Evolutionary conservation across 495 filamentous ascomycete species (phyloP).

Genomic region (Talaromyces wortmannii): DNA sequence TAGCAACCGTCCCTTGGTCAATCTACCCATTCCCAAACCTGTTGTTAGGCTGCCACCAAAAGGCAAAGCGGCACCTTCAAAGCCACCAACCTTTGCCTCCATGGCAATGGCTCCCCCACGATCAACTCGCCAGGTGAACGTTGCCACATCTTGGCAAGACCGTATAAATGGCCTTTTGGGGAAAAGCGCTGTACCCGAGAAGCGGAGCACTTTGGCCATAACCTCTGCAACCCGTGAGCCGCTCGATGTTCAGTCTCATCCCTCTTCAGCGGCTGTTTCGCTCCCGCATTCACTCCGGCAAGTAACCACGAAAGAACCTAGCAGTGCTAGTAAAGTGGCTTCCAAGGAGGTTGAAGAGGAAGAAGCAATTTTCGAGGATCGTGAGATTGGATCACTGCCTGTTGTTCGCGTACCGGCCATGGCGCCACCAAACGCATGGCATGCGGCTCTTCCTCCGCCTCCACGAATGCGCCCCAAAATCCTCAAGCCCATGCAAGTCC

Average conservation of each 20-base stretch:
- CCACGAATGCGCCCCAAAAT: conserved; percentile 24
- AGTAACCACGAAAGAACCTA: conserved; percentile 15
- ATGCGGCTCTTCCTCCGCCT: conserved; percentile 31
- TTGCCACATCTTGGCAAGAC: conserved; percentile 60
- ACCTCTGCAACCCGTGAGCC: conserved; percentile 55
- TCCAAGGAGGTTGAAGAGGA: conserved; percentile 64
- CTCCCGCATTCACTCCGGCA: conserved; percentile 54
- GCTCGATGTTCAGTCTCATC: conserved; percentile 45
- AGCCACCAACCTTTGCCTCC: conserved; percentile 48
- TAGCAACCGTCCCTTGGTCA: conserved; percentile 56
- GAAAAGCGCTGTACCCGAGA: conserved; percentile 46
- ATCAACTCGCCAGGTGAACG: conserved; percentile 5
- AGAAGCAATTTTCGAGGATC: conserved; percentile 78
- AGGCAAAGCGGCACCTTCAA: conserved; percentile 30
- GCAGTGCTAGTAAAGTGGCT: conserved; percentile 33
- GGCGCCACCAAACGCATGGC: conserved; percentile 48
- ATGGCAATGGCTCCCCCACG: conserved; percentile 40
- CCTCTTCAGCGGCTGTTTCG: conserved; percentile 50
- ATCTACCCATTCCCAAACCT: conserved; percentile 59
- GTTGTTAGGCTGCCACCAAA: conserved; percentile 67
- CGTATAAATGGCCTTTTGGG: conserved; percentile 66
- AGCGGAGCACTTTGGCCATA: conserved; percentile 45
- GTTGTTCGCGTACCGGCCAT: conserved; percentile 58
- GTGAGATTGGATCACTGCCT: conserved; percentile 71
- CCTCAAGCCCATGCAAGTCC: conserved; percentile 31